These are phyloP conservation scores for Globisporangium nodosum DNA, from an alignment of 352 stramenopile species.

Conservation along the genomic window DNA sequence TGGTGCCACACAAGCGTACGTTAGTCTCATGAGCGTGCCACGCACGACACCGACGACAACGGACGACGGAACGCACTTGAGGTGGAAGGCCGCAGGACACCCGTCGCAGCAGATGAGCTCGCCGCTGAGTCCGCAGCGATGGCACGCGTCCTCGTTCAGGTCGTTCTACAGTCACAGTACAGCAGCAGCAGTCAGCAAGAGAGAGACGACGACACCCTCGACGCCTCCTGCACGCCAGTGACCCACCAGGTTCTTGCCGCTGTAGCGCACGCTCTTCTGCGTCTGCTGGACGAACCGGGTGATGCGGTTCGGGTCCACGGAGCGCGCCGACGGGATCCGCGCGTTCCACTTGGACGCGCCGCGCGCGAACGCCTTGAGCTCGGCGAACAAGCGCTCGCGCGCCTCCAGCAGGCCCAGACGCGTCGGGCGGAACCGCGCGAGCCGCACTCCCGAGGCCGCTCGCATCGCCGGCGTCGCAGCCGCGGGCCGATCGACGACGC, in stretches of 20 bases:
- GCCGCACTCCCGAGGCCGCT: slow-evolving; percentile 9
- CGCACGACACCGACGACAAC: background rate
- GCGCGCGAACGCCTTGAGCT: slow-evolving; percentile 59
- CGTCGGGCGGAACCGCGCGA: slow-evolving; percentile 22
- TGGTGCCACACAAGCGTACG: background rate
- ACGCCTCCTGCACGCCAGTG: background rate
- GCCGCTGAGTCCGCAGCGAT: slow-evolving; percentile 62
- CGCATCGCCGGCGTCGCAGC: background rate
- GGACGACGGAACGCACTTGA: background rate
- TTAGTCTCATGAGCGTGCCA: background rate
- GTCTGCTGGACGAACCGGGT: slow-evolving; percentile 63
- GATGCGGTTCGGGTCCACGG: slow-evolving; percentile 59
- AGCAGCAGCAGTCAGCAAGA: slow-evolving; percentile 4
- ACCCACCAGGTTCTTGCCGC: slow-evolving; percentile 55
- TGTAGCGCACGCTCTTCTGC: slow-evolving; percentile 49
- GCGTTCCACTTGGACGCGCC: slow-evolving; percentile 69
- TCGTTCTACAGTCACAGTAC: slow-evolving; percentile 36
- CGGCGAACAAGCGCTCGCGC: slow-evolving; percentile 34
- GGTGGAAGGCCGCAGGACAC: slow-evolving; percentile 69
- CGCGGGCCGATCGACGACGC: background rate
- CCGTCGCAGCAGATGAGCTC: slow-evolving; percentile 81
- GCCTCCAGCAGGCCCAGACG: slow-evolving; percentile 55
- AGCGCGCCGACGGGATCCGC: slow-evolving; percentile 31
- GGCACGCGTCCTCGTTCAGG: slow-evolving; percentile 76
- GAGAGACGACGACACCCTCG: background rate